A percentile compares a stretch with the other conserved stretches of the same genome.
These are phyloP conservation scores for Xerocomellus amylosporus DNA, from an alignment of 768 basidiomycete species.

Conservation along the genomic window DNA sequence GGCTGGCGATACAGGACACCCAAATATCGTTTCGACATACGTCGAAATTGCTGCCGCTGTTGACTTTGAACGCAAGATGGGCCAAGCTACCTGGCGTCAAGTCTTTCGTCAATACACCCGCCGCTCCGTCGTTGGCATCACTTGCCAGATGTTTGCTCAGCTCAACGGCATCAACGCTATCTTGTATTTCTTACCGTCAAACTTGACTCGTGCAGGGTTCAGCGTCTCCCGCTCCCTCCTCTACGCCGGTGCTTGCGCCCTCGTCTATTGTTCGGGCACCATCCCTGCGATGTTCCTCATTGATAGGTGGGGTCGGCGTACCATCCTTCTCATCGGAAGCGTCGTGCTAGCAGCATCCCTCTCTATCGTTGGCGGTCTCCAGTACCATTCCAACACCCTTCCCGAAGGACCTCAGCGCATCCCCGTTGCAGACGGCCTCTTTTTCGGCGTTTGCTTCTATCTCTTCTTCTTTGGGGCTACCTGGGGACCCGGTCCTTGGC, in stretches of 20 bases:
- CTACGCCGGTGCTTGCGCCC: slow-evolving; percentile 45
- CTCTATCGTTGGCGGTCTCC: slow-evolving; percentile 51
- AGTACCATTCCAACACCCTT: slow-evolving; percentile 41
- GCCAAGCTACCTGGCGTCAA: slow-evolving; percentile 45
- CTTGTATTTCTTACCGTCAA: slow-evolving; percentile 55
- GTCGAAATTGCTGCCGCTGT: slow-evolving; percentile 40
- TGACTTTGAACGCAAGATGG: slow-evolving; percentile 39
- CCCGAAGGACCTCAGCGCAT: slow-evolving; percentile 33
- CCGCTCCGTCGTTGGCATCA: slow-evolving; percentile 50
- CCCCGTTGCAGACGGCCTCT: slow-evolving; percentile 37
- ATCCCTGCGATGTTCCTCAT: slow-evolving; percentile 53
- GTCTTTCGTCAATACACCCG: slow-evolving; percentile 50
- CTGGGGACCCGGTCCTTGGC: slow-evolving; percentile 56
- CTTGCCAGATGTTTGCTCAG: slow-evolving; percentile 54
- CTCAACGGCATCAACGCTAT: slow-evolving; percentile 58
- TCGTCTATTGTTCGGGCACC: slow-evolving; percentile 49
- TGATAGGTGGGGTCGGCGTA: slow-evolving; percentile 50
- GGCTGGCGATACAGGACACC: slow-evolving; percentile 43
- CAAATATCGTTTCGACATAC: slow-evolving; percentile 43
- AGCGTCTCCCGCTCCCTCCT: slow-evolving; percentile 41
- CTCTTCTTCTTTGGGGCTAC: slow-evolving; percentile 57
- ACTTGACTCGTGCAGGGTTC: slow-evolving; percentile 50
- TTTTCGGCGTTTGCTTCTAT: slow-evolving; percentile 51
- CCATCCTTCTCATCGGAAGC: slow-evolving; percentile 49
- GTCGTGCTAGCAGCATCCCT: slow-evolving; percentile 42